These are phyloP conservation scores for Aspergillus sp. DNA, from an alignment of 2,329 filamentous ascomycete species.

Conservation along the genomic window DNA sequence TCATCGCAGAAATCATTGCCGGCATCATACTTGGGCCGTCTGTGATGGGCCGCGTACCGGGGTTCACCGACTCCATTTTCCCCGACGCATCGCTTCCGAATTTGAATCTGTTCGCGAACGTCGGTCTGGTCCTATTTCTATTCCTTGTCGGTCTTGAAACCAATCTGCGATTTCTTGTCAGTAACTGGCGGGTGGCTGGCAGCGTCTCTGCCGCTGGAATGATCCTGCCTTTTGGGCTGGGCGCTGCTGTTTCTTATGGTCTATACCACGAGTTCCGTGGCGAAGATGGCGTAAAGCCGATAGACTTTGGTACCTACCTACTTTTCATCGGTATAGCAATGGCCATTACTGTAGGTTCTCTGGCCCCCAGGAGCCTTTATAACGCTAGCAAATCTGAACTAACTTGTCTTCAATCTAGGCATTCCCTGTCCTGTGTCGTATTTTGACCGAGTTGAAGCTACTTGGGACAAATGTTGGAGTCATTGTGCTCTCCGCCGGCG, in stretches of 20 bases:
- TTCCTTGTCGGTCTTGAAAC: conserved; percentile 88
- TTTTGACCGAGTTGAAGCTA: conserved; percentile 85
- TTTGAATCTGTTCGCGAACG: conserved; percentile 74
- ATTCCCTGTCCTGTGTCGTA: conserved; percentile 89
- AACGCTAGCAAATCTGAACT: background rate
- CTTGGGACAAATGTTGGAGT: conserved; percentile 80
- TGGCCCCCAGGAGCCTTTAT: background rate
- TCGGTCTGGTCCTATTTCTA: conserved; percentile 80
- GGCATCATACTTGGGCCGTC: conserved; percentile 83
- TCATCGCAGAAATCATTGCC: conserved; percentile 83
- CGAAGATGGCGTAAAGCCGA: conserved; percentile 56
- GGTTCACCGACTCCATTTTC: conserved; percentile 75
- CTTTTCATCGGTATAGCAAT: conserved; percentile 91
- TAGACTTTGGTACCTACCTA: conserved; percentile 63
- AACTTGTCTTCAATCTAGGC: conserved; percentile 45
- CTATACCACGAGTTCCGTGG: conserved; percentile 71
- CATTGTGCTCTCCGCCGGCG: conserved; percentile 84
- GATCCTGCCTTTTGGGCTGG: conserved; percentile 78
- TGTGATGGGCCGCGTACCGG: conserved; percentile 81
- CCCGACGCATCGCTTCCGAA: conserved; percentile 72
- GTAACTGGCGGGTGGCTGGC: conserved; percentile 77
- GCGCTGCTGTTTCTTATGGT: conserved; percentile 77
- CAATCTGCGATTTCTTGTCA: conserved; percentile 72
- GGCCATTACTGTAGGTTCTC: conserved; percentile 71
- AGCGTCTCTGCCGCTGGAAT: conserved; percentile 79